Base-by-base conservation (phyloP, 2,329 filamentous ascomycete species). In the Teratosphaeria nubilosa region DNA sequence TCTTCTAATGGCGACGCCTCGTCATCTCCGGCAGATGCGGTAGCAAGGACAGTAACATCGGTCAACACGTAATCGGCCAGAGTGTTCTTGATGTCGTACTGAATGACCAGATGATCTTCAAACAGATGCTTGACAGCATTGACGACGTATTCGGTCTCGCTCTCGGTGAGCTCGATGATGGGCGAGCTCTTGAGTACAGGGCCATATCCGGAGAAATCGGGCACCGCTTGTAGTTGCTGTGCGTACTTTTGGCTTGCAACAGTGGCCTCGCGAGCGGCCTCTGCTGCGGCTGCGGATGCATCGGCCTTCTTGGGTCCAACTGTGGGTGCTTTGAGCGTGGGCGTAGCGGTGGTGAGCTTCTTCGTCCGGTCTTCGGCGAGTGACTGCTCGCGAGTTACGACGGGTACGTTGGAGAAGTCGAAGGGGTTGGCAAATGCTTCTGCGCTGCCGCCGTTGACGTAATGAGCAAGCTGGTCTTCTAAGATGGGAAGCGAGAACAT, bases 71-170 rank as follows among this genome's bases (percentile, higher is more conserved):
- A 95, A 61, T 91, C 90, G 13, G 90, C 87, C 11, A 99, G 81
- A 2, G 94, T 99, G 78, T 99, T 99, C 81, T 95, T 97, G 73
- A 99, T 86, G 71, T 97, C 90, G 74, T 94, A 99, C 71, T 99
- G 94, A 57, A 99, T 78, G 34, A 99, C 92, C 69, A 99, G 80
- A 70, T 97, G 90, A 72, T 96, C 90, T 77, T 95, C 95, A 85
- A 96, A 99, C 69, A 99, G 85, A 72, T 99, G 94, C 80, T 99
- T 99, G 75, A 96, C 83, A 24, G 94, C 86, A 37, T 83, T 86
- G 60, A 99, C 94, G 55, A 96, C 91, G 68, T 99, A 99, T 75
- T 99, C 94, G 22, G 92, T 97, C 76, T 97, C 94, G 56, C 90
- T 90, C 74, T 99, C 94, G 20, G 94, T 97, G 62, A 99, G 85